Percentiles rank a stretch among this genome's conserved stretches.
Evolutionary conservation across 2,329 filamentous ascomycete species (phyloP).

Genomic region (Thermothelomyces thermophilus): DNA sequence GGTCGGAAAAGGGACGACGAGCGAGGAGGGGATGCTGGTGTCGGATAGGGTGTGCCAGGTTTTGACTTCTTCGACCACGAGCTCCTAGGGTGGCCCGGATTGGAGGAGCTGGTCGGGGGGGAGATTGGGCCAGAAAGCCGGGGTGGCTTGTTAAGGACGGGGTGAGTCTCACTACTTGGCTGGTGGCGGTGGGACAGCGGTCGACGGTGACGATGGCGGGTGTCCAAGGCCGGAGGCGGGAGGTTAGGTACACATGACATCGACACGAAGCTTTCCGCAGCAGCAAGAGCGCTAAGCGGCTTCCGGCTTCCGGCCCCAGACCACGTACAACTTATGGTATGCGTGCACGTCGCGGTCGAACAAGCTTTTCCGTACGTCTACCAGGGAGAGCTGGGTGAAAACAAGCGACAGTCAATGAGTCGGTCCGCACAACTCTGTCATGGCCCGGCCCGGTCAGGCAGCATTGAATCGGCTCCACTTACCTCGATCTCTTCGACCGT

Average conservation of each 20-base stretch:
- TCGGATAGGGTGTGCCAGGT: conserved; percentile 63
- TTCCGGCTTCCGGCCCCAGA: conserved; percentile 45
- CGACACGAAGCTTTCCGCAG: too few relatives aligned
- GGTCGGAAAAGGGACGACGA: conserved; percentile 31
- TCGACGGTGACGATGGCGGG: too few relatives aligned
- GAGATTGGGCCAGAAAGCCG: conserved; percentile 42
- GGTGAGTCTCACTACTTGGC: too few relatives aligned
- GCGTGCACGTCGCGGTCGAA: conserved; percentile 42
- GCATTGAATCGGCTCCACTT: too few relatives aligned
- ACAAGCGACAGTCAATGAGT: not conserved
- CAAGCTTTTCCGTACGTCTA: conserved; percentile 43
- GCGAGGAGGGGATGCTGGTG: conserved; percentile 51
- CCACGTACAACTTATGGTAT: conserved; percentile 44
- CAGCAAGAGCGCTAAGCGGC: not conserved
- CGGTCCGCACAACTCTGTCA: not conserved
- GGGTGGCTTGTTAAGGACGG: conserved; percentile 37
- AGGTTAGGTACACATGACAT: too few relatives aligned
- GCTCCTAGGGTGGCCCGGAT: conserved; percentile 48
- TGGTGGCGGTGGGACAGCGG: too few relatives aligned
- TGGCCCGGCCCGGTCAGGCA: not conserved
- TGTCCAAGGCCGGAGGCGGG: too few relatives aligned
- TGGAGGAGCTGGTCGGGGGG: conserved; percentile 46
- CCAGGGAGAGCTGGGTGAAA: conserved; percentile 37
- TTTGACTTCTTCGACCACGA: conserved; percentile 64
- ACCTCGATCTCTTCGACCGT: conserved; percentile 45